Percentiles rank a stretch among this genome's conserved stretches.
phyloP scores from a whole-genome alignment of 305 asterid species.

The Euphrasia arctica region DNA sequence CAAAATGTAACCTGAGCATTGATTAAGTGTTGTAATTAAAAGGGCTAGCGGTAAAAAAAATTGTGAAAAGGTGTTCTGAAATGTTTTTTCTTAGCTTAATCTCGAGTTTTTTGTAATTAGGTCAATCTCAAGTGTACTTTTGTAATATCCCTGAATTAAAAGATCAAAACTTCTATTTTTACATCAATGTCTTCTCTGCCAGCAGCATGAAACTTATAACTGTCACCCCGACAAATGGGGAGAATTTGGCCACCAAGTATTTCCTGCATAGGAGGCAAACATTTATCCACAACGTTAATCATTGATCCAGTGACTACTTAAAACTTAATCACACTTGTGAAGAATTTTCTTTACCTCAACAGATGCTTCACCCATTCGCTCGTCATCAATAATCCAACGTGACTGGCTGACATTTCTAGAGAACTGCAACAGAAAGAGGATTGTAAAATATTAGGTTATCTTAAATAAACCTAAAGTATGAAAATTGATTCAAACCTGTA shows the following conservation, averaged over 20 bases:
- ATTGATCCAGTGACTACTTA: conserved; percentile 14
- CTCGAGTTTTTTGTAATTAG: no score
- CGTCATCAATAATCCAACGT: conserved; percentile 93
- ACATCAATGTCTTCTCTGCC: conserved; percentile 98
- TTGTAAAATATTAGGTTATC: conserved; percentile 16
- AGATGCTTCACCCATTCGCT: conserved; percentile 99
- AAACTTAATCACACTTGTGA: conserved; percentile 17
- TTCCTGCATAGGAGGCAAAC: conserved; percentile 54
- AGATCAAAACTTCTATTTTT: conserved; percentile 22
- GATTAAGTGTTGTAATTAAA: neutral
- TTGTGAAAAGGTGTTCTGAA: no score
- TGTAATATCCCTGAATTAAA: neutral
- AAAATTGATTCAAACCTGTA: neutral
- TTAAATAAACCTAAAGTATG: neutral
- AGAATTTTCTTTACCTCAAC: conserved; percentile 57
- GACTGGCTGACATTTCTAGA: conserved; percentile 90
- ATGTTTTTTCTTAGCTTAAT: no score
- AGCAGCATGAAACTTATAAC: conserved; percentile 93
- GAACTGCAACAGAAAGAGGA: conserved; percentile 49
- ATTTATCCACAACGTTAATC: conserved; percentile 17
- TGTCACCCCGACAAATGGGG: conserved; percentile 78
- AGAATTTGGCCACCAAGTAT: conserved; percentile 76
- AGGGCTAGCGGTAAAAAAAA: neutral
- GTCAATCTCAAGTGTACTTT: no score
- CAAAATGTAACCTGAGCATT: neutral